Percentiles rank a stretch among this genome's conserved stretches.
phyloP scores from a whole-genome alignment of 495 filamentous ascomycete species.

The Aspergillus olivimuriae region DNA sequence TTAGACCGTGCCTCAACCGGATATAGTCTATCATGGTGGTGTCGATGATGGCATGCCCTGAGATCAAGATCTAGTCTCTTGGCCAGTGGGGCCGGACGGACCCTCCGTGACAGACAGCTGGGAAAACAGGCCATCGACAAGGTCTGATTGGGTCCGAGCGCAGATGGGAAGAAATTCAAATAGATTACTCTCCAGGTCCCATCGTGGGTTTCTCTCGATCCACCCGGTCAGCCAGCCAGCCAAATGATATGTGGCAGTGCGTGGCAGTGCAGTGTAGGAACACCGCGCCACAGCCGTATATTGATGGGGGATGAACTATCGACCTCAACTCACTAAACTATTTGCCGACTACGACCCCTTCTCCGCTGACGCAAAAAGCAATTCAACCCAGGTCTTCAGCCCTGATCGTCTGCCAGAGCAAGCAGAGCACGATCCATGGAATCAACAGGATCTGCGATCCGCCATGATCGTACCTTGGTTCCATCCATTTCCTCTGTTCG shows the following conservation, averaged over 20 bases:
- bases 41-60: not conserved
- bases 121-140: no score
- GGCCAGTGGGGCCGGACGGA: not conserved
- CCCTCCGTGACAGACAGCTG: not conserved
- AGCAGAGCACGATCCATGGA: no score
- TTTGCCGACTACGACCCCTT: no score
- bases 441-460: no score
- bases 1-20: no score
- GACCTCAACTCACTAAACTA: not conserved
- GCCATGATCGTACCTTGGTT: no score
- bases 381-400: no score
- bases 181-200: not conserved
- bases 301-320: not conserved
- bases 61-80: not conserved
- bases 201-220: not conserved
- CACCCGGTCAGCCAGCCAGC: not conserved
- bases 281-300: no score
- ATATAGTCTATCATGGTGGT: not conserved
- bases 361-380: no score
- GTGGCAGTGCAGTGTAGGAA: no score
- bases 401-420: no score
- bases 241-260: not conserved
- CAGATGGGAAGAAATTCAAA: not conserved
- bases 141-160: not conserved
- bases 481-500: no score